Percentiles rank a stretch among this genome's conserved stretches.
These are phyloP conservation scores for Aureobasidium sp. DNA, from an alignment of 2,329 filamentous ascomycete genomes.

Conservation along the genomic window DNA sequence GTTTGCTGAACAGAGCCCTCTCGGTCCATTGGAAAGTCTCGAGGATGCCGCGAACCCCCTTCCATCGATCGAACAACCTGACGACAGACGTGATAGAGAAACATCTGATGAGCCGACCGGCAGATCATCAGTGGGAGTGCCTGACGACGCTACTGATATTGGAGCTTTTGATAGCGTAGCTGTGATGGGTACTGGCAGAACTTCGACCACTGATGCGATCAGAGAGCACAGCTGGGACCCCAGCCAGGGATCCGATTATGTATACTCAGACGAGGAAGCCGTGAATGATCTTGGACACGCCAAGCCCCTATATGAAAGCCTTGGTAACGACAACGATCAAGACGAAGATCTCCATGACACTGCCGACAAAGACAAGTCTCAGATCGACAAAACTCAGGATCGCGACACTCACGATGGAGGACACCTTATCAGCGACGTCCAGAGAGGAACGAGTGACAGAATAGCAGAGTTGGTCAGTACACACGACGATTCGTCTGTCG, in stretches of 20 bases:
- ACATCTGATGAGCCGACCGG: background rate
- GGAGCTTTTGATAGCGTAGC: too few relatives aligned
- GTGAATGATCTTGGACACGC: rapidly evolving
- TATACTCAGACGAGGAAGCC: background rate
- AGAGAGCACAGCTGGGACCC: background rate
- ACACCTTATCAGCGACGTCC: background rate
- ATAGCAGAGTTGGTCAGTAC: background rate
- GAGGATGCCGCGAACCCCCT: background rate
- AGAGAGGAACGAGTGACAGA: background rate
- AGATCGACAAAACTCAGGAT: background rate
- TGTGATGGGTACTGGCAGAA: too few relatives aligned
- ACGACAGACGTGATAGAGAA: background rate
- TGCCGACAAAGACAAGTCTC: background rate
- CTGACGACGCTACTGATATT: too few relatives aligned
- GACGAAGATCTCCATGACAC: background rate
- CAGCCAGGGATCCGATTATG: background rate
- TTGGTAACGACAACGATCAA: background rate
- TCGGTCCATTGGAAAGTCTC: background rate
- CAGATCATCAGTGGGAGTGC: too few relatives aligned
- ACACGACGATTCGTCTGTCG: background rate
- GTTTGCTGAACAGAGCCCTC: background rate
- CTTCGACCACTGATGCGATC: background rate
- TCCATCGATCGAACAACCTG: background rate
- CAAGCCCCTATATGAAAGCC: background rate
- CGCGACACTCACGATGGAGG: background rate